Conservation (phyloP, 2,329 filamentous ascomycete genomes). For the Aspergillus aculeatus region DNA sequence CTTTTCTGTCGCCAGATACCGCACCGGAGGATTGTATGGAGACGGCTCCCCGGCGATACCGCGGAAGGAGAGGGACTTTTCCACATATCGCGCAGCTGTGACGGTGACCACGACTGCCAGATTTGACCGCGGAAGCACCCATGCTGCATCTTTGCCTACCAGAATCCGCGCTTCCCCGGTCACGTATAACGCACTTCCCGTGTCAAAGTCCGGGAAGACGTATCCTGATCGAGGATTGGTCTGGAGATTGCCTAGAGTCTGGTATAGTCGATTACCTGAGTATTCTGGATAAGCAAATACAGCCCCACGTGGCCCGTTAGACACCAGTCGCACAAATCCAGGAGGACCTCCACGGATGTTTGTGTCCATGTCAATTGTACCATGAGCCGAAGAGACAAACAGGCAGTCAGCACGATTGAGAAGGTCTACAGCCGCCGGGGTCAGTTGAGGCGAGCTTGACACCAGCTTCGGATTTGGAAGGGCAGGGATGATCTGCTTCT, state of each 20-base stretch:
- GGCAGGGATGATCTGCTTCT: conserved; percentile 61
- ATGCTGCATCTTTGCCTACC: conserved; percentile 60
- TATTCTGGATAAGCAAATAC: conserved; percentile 77
- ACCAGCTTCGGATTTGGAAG: conserved; percentile 54
- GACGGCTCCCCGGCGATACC: conserved; percentile 60
- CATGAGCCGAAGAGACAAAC: conserved; percentile 70
- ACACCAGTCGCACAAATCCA: conserved; percentile 70
- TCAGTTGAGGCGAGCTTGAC: conserved; percentile 50
- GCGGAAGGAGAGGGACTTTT: conserved; percentile 65
- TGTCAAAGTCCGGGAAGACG: conserved; percentile 71
- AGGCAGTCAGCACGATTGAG: conserved; percentile 69
- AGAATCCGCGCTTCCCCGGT: conserved; percentile 70
- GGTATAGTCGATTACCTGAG: conserved; percentile 80
- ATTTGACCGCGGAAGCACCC: conserved; percentile 66
- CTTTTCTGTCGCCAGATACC: conserved; percentile 63
- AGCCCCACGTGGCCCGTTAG: conserved; percentile 48
- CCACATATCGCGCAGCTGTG: conserved; percentile 61
- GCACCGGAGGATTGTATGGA: conserved; percentile 76
- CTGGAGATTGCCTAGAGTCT: conserved; percentile 75
- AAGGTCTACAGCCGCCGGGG: conserved; percentile 56
- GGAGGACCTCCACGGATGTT: conserved; percentile 73
- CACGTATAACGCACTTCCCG: conserved; percentile 69
- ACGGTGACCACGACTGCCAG: conserved; percentile 70
- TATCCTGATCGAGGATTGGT: conserved; percentile 67
- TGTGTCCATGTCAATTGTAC: conserved; percentile 70